phyloP scores from a whole-genome alignment of 495 filamentous ascomycete species.

The Xylaria acuta region DNA sequence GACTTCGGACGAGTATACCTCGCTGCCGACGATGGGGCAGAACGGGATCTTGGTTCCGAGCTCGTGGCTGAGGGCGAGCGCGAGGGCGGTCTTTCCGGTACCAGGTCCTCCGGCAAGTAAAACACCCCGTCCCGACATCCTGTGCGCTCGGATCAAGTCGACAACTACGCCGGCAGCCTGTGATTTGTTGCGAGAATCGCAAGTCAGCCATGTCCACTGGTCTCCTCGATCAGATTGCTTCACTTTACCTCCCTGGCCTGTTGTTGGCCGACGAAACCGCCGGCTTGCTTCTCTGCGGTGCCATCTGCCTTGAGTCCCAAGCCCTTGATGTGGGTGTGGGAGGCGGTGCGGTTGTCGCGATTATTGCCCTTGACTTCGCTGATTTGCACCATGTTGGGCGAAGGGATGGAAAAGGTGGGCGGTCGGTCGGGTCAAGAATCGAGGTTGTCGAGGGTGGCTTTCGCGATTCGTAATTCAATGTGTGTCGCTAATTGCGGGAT shows the following conservation, averaged over 20 bases:
- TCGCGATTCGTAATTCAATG: conserved; percentile 7
- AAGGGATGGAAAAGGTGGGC: conserved; percentile 25
- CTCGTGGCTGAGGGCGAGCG: conserved; percentile 91
- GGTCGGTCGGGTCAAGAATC: conserved; percentile 18
- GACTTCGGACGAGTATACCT: conserved; percentile 95
- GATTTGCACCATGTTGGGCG: conserved; percentile 81
- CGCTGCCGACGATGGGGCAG: conserved; percentile 94
- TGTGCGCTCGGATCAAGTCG: conserved; percentile 90
- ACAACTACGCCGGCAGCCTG: conserved; percentile 91
- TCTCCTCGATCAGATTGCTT: neutral
- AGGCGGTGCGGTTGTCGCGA: conserved; percentile 93
- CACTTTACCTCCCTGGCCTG: conserved; percentile 78
- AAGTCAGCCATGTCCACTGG: conserved; percentile 27
- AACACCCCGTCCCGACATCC: conserved; percentile 95
- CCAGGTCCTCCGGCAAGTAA: conserved; percentile 89
- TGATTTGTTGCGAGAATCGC: neutral
- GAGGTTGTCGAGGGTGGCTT: conserved; percentile 9
- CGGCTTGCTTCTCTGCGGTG: conserved; percentile 73
- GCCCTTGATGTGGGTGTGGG: conserved; percentile 96
- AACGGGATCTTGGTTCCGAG: conserved; percentile 97
- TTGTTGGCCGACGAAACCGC: conserved; percentile 88
- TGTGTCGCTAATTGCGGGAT: neutral
- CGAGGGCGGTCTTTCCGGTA: conserved; percentile 96
- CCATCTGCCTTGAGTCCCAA: conserved; percentile 85
- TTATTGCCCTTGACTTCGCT: conserved; percentile 94